Evolutionary conservation across 768 basidiomycete species (phyloP), one percentile per base, ranked within the genome.

Genomic region (Mrakia gelida): DNA sequence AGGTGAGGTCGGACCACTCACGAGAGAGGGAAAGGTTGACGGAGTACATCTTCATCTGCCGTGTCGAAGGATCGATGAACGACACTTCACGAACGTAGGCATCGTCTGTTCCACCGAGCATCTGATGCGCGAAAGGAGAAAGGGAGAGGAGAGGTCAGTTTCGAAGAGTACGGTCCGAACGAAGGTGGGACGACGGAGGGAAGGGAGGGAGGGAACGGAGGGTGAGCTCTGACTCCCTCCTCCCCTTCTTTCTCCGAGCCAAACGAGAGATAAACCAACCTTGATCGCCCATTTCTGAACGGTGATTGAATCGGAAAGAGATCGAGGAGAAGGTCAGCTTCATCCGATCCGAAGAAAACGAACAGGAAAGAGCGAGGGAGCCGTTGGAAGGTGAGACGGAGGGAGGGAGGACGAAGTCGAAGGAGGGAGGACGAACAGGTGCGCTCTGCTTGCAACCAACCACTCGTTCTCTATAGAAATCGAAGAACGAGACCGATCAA

Each of bases 11-110:
- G 26, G 67, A 8, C 15, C 30, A 71, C 77, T 41, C 61, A 79
- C 67, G 75, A 43, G 94, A 94, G 41, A 97, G 86, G 18, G 92
- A 93, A 72, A 98, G 91, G 86, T 98, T 98, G 85, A 94, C 91
- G 41, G 94, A 94, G 52, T 92, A 93, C 80, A 94, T 92, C 59
- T 91, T 91, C 68, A 92, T 91, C 45, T 88, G 89, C 85, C 92
- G 91, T 34, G 88, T 89, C 78, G 89, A 86, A 1, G 95, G 95
- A 84, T 97, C 93, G 54, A 96, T 88, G 83, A 95, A 96, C 7
- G 94, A 93, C 81, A 97, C 91, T 85, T 98, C 95, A 67, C 95
- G 90, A 1, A 97, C 93, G 82, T 92, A 97, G 15, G 95, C 94
- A 82, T 95, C 93, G 86, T 94, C 93, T 80, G 93, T 93, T 56